These are phyloP conservation scores for Gamsiella multidivaricata DNA, from an alignment of 192 early-diverging fungal genomes.

Conservation along the genomic window DNA sequence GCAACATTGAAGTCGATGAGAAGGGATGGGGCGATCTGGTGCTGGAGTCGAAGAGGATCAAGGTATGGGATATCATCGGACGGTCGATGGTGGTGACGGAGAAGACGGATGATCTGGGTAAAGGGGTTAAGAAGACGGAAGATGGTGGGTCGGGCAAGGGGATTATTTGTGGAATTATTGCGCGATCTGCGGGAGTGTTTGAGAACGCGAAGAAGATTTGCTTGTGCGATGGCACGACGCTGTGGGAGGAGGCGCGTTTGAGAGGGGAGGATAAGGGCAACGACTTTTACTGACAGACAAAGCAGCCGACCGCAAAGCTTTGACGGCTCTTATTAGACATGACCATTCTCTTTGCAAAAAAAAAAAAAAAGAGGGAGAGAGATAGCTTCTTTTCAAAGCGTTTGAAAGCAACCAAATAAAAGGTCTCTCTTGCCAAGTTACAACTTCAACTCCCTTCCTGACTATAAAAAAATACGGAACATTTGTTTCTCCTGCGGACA, in stretches of 20 bases:
- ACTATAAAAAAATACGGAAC: too few relatives aligned
- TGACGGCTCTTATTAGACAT: not conserved
- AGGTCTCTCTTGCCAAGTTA: too few relatives aligned
- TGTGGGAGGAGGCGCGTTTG: slow-evolving; percentile 86
- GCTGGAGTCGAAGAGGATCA: slow-evolving; percentile 75
- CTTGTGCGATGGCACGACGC: slow-evolving; percentile 84
- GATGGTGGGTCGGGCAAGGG: slow-evolving; percentile 70
- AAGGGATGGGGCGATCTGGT: slow-evolving; percentile 82
- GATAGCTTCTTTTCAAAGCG: too few relatives aligned
- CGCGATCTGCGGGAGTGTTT: slow-evolving; percentile 90
- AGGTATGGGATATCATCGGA: slow-evolving; percentile 93
- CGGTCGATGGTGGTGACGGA: slow-evolving; percentile 80
- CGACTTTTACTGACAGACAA: slow-evolving; percentile 40
- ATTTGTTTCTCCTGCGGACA: too few relatives aligned
- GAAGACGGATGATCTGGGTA: slow-evolving; percentile 68
- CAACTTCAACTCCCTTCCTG: too few relatives aligned
- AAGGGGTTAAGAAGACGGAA: slow-evolving; percentile 34
- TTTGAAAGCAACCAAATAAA: too few relatives aligned
- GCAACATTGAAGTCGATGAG: slow-evolving; percentile 71
- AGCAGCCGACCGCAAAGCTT: not conserved
- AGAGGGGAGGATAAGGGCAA: slow-evolving; percentile 20
- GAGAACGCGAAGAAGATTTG: slow-evolving; percentile 91
- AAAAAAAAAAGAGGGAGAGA: too few relatives aligned
- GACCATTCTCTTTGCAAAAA: too few relatives aligned
- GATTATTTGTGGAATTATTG: slow-evolving; percentile 85